These are phyloP conservation scores for Phytophthora crassamura DNA, from an alignment of 352 stramenopile species.

Conservation along the genomic window DNA sequence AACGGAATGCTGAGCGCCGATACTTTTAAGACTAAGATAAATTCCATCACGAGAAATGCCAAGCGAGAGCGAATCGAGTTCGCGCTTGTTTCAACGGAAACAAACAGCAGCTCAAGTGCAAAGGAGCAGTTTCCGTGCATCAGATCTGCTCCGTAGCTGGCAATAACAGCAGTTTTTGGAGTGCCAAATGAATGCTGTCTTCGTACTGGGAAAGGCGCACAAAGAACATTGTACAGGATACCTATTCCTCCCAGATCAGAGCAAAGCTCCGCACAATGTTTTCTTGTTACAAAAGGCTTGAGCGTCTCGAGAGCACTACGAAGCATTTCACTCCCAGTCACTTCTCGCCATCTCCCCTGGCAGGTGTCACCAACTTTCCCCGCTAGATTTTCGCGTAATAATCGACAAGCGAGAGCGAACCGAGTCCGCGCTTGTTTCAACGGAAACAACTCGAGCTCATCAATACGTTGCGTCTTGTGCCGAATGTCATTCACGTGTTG, in stretches of 20 bases:
- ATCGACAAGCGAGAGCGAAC: conserved; percentile 29
- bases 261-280: conserved; percentile 37
- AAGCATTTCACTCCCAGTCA: conserved; percentile 21
- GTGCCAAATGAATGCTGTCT: conserved; percentile 22
- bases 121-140: conserved; percentile 9
- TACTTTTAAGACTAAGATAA: conserved; percentile 32
- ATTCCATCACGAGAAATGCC: conserved; percentile 45
- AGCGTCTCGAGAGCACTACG: conserved; percentile 36
- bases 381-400: conserved; percentile 22
- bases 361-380: conserved; percentile 13
- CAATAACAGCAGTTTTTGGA: conserved; percentile 51
- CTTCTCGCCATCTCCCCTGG: conserved; percentile 3
- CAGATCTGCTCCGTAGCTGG: conserved; percentile 39
- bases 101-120: conserved; percentile 43
- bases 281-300: conserved; percentile 35
- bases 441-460: conserved; percentile 32
- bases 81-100: conserved; percentile 18
- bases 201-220: conserved; percentile 40
- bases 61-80: conserved; percentile 25
- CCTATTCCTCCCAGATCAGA: conserved; percentile 30
- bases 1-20: conserved; percentile 30
- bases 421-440: conserved; percentile 11
- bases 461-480: conserved; percentile 37
- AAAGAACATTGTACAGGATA: conserved; percentile 42
- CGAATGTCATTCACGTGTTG: conserved; percentile 32